Percentiles rank a stretch among this genome's conserved stretches.
phyloP scores from a whole-genome alignment of 1,284 basidiomycete genomes.

The Volvariella surrecta region DNA sequence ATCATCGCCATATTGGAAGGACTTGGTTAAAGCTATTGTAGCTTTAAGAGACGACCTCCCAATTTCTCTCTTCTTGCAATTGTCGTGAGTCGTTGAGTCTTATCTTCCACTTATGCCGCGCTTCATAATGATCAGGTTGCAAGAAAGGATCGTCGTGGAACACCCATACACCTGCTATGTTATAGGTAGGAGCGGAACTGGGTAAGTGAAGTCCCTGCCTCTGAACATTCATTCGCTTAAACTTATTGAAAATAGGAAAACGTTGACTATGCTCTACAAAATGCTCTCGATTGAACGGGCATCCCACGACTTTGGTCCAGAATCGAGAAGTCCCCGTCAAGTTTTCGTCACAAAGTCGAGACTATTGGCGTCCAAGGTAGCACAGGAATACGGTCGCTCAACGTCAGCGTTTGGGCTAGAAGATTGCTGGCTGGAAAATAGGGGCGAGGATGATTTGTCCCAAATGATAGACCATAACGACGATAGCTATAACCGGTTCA shows the following conservation, averaged over 20 bases:
- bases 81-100: slow-evolving; percentile 19
- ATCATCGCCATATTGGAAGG: too few relatives aligned
- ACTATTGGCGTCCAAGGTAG: slow-evolving; percentile 57
- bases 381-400: slow-evolving; percentile 54
- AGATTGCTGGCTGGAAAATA: too few relatives aligned
- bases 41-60: slow-evolving; percentile 34
- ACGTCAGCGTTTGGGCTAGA: slow-evolving; percentile 18
- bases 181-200: slow-evolving; percentile 64
- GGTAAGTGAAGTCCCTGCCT: too few relatives aligned
- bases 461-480: not conserved
- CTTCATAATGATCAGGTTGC: slow-evolving; percentile 25
- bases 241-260: too few relatives aligned
- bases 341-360: slow-evolving; percentile 67
- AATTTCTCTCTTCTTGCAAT: slow-evolving; percentile 37
- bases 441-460: slow-evolving; percentile 34
- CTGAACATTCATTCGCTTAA: too few relatives aligned
- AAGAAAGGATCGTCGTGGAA: slow-evolving; percentile 55
- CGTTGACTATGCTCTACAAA: slow-evolving; percentile 68
- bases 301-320: slow-evolving; percentile 15
- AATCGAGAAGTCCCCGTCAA: slow-evolving; percentile 42
- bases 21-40: slow-evolving; percentile 1
- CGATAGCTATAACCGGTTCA: slow-evolving; percentile 20
- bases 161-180: slow-evolving; percentile 58
- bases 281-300: slow-evolving; percentile 57
- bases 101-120: not conserved